phyloP scores from a whole-genome alignment of 768 basidiomycete species.

The Tephrocybe rancida region DNA sequence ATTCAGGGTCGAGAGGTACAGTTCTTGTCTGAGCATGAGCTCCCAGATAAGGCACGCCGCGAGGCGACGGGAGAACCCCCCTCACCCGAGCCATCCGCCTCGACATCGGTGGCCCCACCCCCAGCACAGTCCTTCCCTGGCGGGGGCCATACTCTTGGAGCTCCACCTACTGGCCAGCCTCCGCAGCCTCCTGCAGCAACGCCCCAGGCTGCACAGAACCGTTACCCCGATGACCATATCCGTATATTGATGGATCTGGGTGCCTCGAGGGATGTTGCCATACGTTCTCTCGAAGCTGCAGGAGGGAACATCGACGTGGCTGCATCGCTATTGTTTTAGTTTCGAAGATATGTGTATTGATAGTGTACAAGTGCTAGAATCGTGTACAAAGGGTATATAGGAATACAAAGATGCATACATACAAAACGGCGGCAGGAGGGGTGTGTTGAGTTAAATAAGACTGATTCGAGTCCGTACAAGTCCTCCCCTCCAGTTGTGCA shows the following conservation, averaged over 20 bases:
- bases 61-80: slow-evolving; percentile 24
- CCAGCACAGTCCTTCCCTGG: slow-evolving; percentile 59
- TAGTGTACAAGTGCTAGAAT: slow-evolving; percentile 27
- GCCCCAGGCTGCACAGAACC: slow-evolving; percentile 25
- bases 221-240: slow-evolving; percentile 64
- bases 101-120: slow-evolving; percentile 10
- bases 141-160: slow-evolving; percentile 62
- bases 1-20: slow-evolving; percentile 88
- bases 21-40: slow-evolving; percentile 93
- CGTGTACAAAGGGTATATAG: slow-evolving; percentile 24
- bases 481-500: slow-evolving; percentile 90
- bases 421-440: not conserved
- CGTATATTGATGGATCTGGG: slow-evolving; percentile 76
- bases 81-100: slow-evolving; percentile 14
- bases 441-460: slow-evolving; percentile 55
- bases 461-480: slow-evolving; percentile 77
- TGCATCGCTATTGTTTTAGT: slow-evolving; percentile 80
- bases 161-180: slow-evolving; percentile 32
- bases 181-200: slow-evolving; percentile 22
- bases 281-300: slow-evolving; percentile 73
- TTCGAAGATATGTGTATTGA: slow-evolving; percentile 19
- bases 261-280: slow-evolving; percentile 74
- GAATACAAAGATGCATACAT: slow-evolving; percentile 12
- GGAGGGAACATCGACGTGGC: slow-evolving; percentile 89
- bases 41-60: slow-evolving; percentile 76